These are phyloP conservation scores for Solanum ossicruentum DNA, from an alignment of 257 asterid species.

Conservation along the genomic window DNA sequence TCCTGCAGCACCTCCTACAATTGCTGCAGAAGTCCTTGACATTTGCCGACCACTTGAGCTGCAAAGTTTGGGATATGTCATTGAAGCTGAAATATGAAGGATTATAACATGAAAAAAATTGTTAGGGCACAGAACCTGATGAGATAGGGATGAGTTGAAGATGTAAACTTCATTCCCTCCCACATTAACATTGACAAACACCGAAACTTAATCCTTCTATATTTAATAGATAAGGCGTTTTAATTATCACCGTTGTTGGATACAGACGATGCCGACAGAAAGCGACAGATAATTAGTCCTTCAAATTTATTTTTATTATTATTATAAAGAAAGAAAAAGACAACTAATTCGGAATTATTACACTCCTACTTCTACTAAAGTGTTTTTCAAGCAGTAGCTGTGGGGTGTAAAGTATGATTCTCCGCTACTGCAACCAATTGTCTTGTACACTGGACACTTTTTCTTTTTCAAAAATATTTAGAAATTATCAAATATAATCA, in stretches of 20 bases:
- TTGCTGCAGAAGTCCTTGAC: conserved; percentile 96
- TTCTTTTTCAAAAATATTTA: too few relatives aligned
- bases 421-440: not conserved
- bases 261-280: conserved; percentile 41
- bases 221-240: not conserved
- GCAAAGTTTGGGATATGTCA: conserved; percentile 14
- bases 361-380: not conserved
- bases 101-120: too few relatives aligned
- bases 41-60: conserved; percentile 62
- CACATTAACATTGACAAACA: not conserved
- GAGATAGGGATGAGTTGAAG: not conserved
- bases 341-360: not conserved
- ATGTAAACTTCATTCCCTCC: not conserved
- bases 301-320: not conserved
- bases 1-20: conserved; percentile 98
- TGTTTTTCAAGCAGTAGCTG: not conserved
- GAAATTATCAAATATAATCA: too few relatives aligned
- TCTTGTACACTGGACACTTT: not conserved
- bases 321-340: too few relatives aligned
- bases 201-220: not conserved
- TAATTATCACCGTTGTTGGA: not conserved
- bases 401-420: not conserved
- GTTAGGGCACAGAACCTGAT: not conserved
- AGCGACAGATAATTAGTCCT: conserved; percentile 18
- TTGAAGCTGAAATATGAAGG: conserved; percentile 38